phyloP scores from a whole-genome alignment of 257 asterid genomes.

The Petrea volubilis region DNA sequence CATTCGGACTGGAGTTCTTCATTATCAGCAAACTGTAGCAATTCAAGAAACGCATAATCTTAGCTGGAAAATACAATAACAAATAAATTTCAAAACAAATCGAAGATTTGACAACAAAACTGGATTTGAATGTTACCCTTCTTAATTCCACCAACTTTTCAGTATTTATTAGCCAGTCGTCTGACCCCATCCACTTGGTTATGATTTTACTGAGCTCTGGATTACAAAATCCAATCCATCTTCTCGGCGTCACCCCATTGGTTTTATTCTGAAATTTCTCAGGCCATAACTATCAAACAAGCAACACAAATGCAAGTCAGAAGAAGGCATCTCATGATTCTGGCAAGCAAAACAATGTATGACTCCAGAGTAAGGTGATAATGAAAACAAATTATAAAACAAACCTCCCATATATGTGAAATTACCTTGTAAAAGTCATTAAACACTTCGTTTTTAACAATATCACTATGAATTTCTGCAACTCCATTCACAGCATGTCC shows the following conservation, averaged over 20 bases:
- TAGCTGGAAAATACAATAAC: not conserved
- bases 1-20: constrained; percentile 60
- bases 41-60: not conserved
- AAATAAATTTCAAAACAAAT: not conserved
- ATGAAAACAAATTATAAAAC: not conserved
- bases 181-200: constrained; percentile 63
- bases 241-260: constrained; percentile 66
- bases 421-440: constrained; percentile 75
- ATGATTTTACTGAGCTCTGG: constrained; percentile 52
- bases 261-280: constrained; percentile 66
- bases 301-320: constrained; percentile 20
- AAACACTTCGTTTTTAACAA: constrained; percentile 79
- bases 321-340: not conserved
- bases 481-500: constrained; percentile 95
- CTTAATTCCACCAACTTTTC: constrained; percentile 45
- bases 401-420: not conserved
- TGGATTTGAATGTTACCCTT: constrained; percentile 32
- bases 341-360: too few relatives aligned
- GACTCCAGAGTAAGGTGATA: not conserved
- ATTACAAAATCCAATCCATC: constrained; percentile 64
- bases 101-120: not conserved
- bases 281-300: constrained; percentile 53
- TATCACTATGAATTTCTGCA: constrained; percentile 87
- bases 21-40: constrained; percentile 46
- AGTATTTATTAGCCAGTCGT: constrained; percentile 53